A percentile compares a stretch with the other conserved stretches of the same genome.
Conservation (phyloP, 805 yeast species). For the Candida schatavii region DNA sequence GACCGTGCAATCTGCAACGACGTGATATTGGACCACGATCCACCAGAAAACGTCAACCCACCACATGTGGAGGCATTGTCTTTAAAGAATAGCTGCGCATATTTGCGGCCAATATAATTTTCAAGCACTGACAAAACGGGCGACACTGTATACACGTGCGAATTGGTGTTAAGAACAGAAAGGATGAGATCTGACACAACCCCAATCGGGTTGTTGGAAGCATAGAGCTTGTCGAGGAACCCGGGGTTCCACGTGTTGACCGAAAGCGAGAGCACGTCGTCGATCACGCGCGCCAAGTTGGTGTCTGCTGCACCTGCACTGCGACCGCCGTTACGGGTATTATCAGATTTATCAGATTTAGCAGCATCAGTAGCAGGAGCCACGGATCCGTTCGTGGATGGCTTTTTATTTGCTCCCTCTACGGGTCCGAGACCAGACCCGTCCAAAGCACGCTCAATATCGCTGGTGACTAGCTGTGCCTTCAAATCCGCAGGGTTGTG, state of each 20-base stretch:
- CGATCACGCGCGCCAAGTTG: conserved; percentile 47
- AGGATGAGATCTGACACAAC: conserved; percentile 68
- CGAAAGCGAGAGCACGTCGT: conserved; percentile 58
- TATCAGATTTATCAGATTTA: conserved; percentile 17
- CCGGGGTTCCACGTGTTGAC: conserved; percentile 89
- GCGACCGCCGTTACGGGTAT: too few relatives aligned
- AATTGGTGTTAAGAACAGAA: conserved; percentile 73
- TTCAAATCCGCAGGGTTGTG: conserved; percentile 50
- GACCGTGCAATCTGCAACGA: conserved; percentile 74
- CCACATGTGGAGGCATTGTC: conserved; percentile 53
- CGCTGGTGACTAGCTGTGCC: conserved; percentile 15
- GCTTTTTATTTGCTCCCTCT: too few relatives aligned
- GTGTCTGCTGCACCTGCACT: conserved; percentile 7
- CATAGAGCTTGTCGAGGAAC: conserved; percentile 78
- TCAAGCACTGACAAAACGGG: conserved; percentile 78
- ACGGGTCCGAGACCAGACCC: conserved; percentile 29
- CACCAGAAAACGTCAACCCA: conserved; percentile 84
- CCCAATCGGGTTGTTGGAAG: conserved; percentile 84
- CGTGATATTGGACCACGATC: conserved; percentile 83
- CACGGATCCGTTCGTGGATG: conserved; percentile 21
- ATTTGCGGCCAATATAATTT: conserved; percentile 60
- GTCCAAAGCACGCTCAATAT: neutral
- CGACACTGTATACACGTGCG: conserved; percentile 82
- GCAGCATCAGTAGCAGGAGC: too few relatives aligned
- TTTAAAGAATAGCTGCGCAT: conserved; percentile 61